Base-by-base conservation (phyloP, 2,329 filamentous ascomycete species). In the Chaetomiaceae sp. region DNA sequence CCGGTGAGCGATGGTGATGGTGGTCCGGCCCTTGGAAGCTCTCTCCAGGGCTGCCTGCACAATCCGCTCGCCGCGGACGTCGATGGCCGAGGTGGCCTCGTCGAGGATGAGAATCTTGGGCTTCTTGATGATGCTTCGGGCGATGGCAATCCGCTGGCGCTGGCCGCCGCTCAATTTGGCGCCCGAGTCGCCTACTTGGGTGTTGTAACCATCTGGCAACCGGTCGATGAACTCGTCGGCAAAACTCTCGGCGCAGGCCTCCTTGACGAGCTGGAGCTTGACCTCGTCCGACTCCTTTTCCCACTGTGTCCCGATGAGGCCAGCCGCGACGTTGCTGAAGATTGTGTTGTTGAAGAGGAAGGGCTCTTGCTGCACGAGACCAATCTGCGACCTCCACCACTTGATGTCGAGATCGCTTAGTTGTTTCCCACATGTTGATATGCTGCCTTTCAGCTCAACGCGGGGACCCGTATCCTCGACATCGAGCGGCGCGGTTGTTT, bases 151-250 rank as follows among this genome's bases (percentile, higher is more conserved):
- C 14, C 85, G 79, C 66, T 89, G 85, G 48, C 83, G 82, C 67
- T 88, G 85, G 0, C 85, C 85, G n/a, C 85, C 85, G 10, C 85
- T 89, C 1, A 95, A 71, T 63, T 87, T 89, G 42, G 86, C 84
- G 4, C 89, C 89, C 23, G 79, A 79, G 62, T 92, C 87, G 1
- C 89, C 89, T 1, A 93, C 87, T 8, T 78, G 68, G 0, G 88
- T 89, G 4, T 85, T 76, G 62, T 91, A 91, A 1, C 82, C 44
- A 12, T 76, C 67, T 2, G 85, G 84, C 3, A 88, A 70, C 17
- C 76, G 76, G 41, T 78, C 73, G 50, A 88, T 83, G 59, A 85
- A 87, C 53, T 86, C 83, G 56, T 85, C 78, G 0, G 84, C 84
- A 64, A 85, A 87, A 0, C 84, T 78, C 61, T 87, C 82, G 38